Evolutionary conservation across 345 rosid species (phyloP), one percentile per base, ranked within the genome.

Genomic region (Acer yangbiense): DNA sequence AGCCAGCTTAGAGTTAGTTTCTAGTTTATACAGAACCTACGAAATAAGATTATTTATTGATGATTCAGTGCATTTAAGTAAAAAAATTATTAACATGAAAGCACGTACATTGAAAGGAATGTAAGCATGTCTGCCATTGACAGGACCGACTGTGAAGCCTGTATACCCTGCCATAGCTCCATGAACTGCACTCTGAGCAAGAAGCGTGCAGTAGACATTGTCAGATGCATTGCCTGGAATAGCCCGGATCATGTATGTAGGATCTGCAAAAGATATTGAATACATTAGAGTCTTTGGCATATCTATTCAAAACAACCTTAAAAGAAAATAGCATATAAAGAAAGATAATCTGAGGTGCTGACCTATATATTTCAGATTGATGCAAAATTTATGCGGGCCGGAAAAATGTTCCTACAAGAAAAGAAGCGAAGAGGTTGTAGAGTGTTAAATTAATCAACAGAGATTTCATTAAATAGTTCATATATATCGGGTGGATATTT

Each of bases 111-210:
- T 78, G 67, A 89, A 85, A 76, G 97, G 98, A 84, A 93, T 88
- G 89, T 87, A 93, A 71, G 97, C 78, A 39, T 93, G 98, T 77
- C 92, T 83, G n/a, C 92, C 88, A 76, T 93, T 93, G 71, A 92
- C 95, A 75, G 81, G 92, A 75, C 98, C 97, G 73, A 83, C 87
- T 43, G 92, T 86, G 81, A 90, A 94, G 82, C 98, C 98, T 1
- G 98, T 88, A 73, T 86, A 92, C 39, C 98, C 98, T 1, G 98
- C 95, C 98, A 94, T 91, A 71, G 95, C 95, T 82, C 98, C 95
- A 69, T 94, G 97, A 77, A 94, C 89, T 39, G 95, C 88, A 78
- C 95, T 88, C 23, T 92, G 97, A n/a, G 97, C 94, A 64, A 94
- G 95, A 60, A 94, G 92, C 9, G 97, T 92, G 87, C 94, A 88